These are phyloP conservation scores for Schwanniomyces sp. DNA, from an alignment of 805 yeast species.

Conservation along the genomic window DNA sequence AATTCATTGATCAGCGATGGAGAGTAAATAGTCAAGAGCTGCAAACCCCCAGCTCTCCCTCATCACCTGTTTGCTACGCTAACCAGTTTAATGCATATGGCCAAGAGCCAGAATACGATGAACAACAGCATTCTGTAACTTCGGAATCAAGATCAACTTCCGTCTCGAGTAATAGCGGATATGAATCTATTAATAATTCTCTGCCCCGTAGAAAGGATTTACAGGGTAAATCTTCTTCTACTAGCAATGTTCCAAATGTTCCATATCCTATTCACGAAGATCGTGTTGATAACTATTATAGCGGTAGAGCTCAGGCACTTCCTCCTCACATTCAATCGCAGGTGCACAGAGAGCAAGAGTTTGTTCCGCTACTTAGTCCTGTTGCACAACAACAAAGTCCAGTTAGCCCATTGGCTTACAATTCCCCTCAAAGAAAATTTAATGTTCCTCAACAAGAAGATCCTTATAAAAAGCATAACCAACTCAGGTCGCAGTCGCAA, in stretches of 20 bases:
- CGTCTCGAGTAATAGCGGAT: not conserved
- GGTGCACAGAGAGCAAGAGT: not conserved
- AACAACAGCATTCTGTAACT: not conserved
- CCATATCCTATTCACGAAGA: not conserved
- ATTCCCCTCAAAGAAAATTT: not conserved
- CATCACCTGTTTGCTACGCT: not conserved
- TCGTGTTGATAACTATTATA: not conserved
- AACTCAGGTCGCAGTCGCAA: slow-evolving; percentile 11
- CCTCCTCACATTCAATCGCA: not conserved
- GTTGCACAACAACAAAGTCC: slow-evolving; percentile 8
- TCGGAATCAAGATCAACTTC: not conserved
- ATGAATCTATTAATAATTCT: not conserved
- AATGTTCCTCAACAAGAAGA: not conserved
- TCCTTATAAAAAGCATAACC: slow-evolving; percentile 11
- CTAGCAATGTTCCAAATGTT: not conserved
- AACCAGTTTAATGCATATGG: not conserved
- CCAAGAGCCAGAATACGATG: not conserved
- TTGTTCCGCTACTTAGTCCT: not conserved
- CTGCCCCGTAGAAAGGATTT: not conserved
- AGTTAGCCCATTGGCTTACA: not conserved
- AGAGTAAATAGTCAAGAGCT: not conserved
- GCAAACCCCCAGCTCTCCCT: not conserved
- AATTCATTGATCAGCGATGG: slow-evolving; percentile 8
- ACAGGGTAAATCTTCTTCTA: not conserved
- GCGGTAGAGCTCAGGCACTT: not conserved